These are phyloP conservation scores for Amanita fuliginea DNA, from an alignment of 768 basidiomycete genomes.

Conservation along the genomic window DNA sequence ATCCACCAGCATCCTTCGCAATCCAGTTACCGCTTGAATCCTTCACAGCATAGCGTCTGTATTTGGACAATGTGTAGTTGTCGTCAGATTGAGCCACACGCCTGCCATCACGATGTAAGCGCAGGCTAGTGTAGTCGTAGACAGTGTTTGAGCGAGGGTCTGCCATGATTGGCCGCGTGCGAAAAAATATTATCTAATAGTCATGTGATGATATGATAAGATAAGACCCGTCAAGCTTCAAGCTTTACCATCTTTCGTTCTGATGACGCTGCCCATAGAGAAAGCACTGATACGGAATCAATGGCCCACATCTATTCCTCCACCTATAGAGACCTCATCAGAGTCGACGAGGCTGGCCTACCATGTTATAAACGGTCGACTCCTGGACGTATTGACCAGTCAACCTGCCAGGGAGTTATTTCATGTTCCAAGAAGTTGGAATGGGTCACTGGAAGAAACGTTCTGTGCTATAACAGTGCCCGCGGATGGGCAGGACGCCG, in stretches of 20 bases:
- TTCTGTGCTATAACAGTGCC: background rate
- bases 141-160: slow-evolving; percentile 39
- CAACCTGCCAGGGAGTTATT: slow-evolving; percentile 30
- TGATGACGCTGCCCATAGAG: slow-evolving; percentile 24
- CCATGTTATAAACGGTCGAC: slow-evolving; percentile 48
- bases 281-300: slow-evolving; percentile 44
- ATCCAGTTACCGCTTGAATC: slow-evolving; percentile 54
- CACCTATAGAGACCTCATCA: slow-evolving; percentile 10
- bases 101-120: slow-evolving; percentile 52
- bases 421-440: slow-evolving; percentile 8
- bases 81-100: slow-evolving; percentile 39
- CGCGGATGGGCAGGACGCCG: slow-evolving; percentile 14
- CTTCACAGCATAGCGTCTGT: slow-evolving; percentile 13
- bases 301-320: slow-evolving; percentile 21
- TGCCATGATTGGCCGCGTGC: slow-evolving; percentile 2
- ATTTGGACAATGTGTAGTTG: background rate
- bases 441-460: background rate
- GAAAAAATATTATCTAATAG: background rate
- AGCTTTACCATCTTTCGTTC: background rate
- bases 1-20: slow-evolving; percentile 54
- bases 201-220: background rate
- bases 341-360: slow-evolving; percentile 29
- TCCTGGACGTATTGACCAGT: slow-evolving; percentile 41
- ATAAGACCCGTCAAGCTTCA: background rate
- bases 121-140: slow-evolving; percentile 55